Percentiles rank a stretch among this genome's conserved stretches.
phyloP scores from a whole-genome alignment of 805 yeast species.

The Lachancea sp. region DNA sequence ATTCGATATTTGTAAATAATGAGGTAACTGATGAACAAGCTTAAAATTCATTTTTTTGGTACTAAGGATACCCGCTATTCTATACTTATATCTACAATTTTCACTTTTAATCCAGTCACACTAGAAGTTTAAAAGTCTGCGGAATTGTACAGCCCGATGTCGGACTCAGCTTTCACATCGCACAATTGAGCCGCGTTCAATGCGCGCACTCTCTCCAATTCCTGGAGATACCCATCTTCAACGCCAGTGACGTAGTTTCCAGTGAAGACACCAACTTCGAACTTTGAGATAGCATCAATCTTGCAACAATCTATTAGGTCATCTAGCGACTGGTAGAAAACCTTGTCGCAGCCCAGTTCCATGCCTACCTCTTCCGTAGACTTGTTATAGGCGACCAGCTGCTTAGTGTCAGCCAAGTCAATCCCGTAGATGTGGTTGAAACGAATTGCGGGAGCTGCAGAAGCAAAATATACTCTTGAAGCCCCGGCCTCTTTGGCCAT shows the following conservation, averaged over 20 bases:
- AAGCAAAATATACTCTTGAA: constrained; percentile 86
- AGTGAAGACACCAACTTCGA: constrained; percentile 95
- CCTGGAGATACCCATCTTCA: constrained; percentile 73
- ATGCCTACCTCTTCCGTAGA: constrained; percentile 67
- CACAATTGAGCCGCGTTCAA: constrained; percentile 52
- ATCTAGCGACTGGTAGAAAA: constrained; percentile 77
- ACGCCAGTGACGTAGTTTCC: constrained; percentile 94
- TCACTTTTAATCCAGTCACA: too few species aligned
- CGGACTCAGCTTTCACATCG: constrained; percentile 76
- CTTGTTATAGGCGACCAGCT: constrained; percentile 81
- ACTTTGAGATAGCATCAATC: constrained; percentile 41
- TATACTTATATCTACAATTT: constrained; percentile 5
- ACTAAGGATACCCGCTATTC: not conserved
- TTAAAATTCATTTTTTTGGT: not conserved
- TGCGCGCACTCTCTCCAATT: constrained; percentile 78
- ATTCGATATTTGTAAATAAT: too few species aligned
- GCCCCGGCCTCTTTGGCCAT: constrained; percentile 99
- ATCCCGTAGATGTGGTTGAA: constrained; percentile 95
- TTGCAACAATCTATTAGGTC: constrained; percentile 80
- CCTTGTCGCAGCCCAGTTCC: constrained; percentile 83
- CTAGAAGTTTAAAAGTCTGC: constrained; percentile 42
- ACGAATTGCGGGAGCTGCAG: constrained; percentile 98
- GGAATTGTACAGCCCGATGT: constrained; percentile 53
- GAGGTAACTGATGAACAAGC: too few species aligned
- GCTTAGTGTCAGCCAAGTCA: constrained; percentile 91